Evolutionary conservation across 768 basidiomycete species (phyloP), one percentile per base, ranked within the genome.

Genomic region (Scleroderma citrinum): DNA sequence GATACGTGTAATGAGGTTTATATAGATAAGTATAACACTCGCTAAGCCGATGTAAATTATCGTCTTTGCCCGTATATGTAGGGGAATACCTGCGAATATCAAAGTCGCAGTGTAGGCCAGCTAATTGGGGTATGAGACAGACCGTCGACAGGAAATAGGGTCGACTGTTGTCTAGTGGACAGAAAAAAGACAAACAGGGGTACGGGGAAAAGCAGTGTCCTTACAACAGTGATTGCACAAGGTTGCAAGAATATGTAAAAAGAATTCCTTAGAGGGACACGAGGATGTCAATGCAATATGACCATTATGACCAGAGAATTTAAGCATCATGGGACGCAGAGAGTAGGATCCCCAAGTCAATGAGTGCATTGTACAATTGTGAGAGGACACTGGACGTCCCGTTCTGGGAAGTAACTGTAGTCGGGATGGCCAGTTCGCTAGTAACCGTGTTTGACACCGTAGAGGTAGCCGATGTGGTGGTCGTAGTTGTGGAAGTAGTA

Each of bases 381-480:
- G 66, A 31, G 23, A 75, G 52, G 51, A 67, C 70, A 52, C 73
- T 49, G 7, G 69, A 65, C 48, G 63, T 41, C 41, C n/a, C n/a
- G n/a, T n/a, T n/a, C n/a, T 64, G 53, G 24, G 71, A 68, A 44
- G 66, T 54, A 23, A 73, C 53, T 21, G 69, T 64, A 38, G 58
- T 60, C 10, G 64, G 56, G 32, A 48, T 31, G 42, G 55, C 58
- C 53, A 69, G 53, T 16, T 60, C 65, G 46, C 64, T 70, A 43
- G 16, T 17, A 32, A 44, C 44, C 26, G 66, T 52, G 44, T 30
- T 58, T 23, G 64, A 46, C 10, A 59, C 40, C 17, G 62, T 57
- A 21, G 55, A 43, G 19, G 50, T 40, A 20, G 62, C 48, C 16
- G 63, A 56, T n/a, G n/a, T n/a, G 26, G 67, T 26, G 5, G 53